Base-by-base conservation (phyloP, 805 yeast species). In the Gaillardinia entomophila region DNA sequence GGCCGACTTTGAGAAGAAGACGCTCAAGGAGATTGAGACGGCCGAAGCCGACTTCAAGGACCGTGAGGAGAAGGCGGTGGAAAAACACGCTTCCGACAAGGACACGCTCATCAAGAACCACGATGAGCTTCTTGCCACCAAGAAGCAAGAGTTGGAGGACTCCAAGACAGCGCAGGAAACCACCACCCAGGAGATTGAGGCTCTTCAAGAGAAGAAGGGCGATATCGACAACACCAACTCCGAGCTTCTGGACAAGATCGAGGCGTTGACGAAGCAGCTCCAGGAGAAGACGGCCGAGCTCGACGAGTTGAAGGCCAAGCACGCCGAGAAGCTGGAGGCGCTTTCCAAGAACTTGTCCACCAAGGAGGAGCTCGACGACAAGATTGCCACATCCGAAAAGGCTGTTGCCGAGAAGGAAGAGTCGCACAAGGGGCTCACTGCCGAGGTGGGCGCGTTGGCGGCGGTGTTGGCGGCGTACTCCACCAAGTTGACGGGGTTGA, bases 61-160 rank as follows among this genome's bases (percentile, higher is more conserved):
- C n/a, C 65, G 72, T 27, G 79, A 73, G 53, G 48, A 44, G 13
- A 57, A 61, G 28, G 73, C 77, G 5, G 67, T 66, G 27, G 72
- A 54, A 29, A 57, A 64, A 35, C 79, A 74, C 44, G 62, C 42
- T 11, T 49, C 49, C 14, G 70, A 71, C 45, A 68, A 68, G 47
- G 71, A 64, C 32, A 58, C 60, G 18, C 53, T 71, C 33, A 36
- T 50, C 26, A 56, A 55, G 40, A 69, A 64, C 40, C 72, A 71
- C 36, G 71, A 58, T 28, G 65, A 67, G 38, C 60, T 68, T 46
- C 64, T 60, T 33, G 65, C 64, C 15, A 65, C 71, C 39, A 66
- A 65, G 49, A 55, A 60, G 35, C 68, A 64, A 40, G 70, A 63
- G 37, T 55, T 66, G 37, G 62, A 53, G 34, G 68, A 63, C 25